phyloP scores from a whole-genome alignment of 2,329 filamentous ascomycete species.

The Rhexocercosporidium sp. region DNA sequence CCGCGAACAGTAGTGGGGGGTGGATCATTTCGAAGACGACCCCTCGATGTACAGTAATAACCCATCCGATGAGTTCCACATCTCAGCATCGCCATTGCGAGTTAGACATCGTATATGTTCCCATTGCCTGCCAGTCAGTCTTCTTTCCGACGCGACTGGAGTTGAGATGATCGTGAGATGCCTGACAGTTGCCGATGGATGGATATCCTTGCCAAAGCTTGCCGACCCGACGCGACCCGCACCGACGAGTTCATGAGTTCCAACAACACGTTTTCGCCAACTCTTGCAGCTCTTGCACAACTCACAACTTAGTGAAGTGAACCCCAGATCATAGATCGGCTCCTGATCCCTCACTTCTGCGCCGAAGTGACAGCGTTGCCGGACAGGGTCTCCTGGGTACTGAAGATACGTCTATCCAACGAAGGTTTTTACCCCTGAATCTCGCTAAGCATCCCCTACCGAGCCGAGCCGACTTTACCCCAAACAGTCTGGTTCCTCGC shows the following conservation, averaged over 20 bases:
- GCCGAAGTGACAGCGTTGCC: neutral
- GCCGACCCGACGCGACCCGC: neutral
- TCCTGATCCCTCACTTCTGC: neutral
- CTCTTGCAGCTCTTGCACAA: neutral
- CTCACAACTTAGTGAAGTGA: no score
- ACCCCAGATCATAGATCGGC: no score
- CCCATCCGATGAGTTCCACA: neutral
- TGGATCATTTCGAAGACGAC: neutral
- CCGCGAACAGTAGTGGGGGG: neutral
- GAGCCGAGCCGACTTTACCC: neutral
- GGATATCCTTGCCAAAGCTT: neutral
- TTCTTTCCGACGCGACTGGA: neutral
- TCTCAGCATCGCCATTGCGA: neutral
- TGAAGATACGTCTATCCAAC: neutral
- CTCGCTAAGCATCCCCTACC: neutral
- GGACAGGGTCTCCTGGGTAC: neutral
- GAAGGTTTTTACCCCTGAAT: neutral
- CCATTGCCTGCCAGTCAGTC: neutral
- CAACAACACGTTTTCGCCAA: neutral
- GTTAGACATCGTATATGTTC: neutral
- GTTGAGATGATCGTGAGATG: neutral
- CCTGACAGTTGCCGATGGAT: neutral
- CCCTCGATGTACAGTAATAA: neutral
- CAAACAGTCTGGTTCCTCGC: conserved; percentile 1
- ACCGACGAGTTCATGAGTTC: neutral